Base-by-base conservation (phyloP, 2,329 filamentous ascomycete genomes). In the Phyllosticta paracitricarpa region DNA sequence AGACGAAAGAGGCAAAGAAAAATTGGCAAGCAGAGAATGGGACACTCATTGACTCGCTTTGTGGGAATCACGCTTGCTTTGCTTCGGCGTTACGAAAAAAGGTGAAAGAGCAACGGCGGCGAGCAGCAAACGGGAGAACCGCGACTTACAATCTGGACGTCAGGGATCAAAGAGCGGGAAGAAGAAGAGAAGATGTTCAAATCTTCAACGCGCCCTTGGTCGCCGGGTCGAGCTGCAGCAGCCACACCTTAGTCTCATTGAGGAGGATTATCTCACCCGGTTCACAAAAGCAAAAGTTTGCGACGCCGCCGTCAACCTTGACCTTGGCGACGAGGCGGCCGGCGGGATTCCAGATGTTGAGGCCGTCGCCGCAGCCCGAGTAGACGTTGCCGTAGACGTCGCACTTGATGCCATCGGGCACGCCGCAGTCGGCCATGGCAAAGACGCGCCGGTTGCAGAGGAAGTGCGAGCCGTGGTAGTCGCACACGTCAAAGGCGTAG, bases 311-410 rank as follows among this genome's bases (percentile, higher is more conserved):
- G 0, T 62, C 61, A 10, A 69, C 54, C 14, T 64, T 19, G n/a
- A 64, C 55, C 22, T 59, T 58, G 28, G 79, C 80, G 33, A 81
- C 72, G 0, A 79, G 70, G 24, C 70, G 70, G 4, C 79, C 79
- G 3, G 71, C 75, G 1, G 73, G 63, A 54, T 71, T 78, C 75
- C 76, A 82, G 2, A 82, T 73, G 63, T 81, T 78, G n/a, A 82
- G 69, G 10, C 80, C 80, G 61, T 79, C 79, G 2, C 73, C 75
- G 61, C 77, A 79, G 0, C 77, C 78, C 51, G 75, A 72, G 64
- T 78, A 86, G 2, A 86, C 77, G 58, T 84, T 82, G 1, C 83
- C 83, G 12, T 78, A 71, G 7, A 75, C 71, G 65, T 84, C 82
- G 62, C 77, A 77, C 63, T 84, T 81, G 52, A 84, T 73, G 28